A percentile compares a stretch with the other conserved stretches of the same genome.
These are phyloP conservation scores for Asclepias syriaca DNA, from an alignment of 257 asterid species.

Conservation along the genomic window DNA sequence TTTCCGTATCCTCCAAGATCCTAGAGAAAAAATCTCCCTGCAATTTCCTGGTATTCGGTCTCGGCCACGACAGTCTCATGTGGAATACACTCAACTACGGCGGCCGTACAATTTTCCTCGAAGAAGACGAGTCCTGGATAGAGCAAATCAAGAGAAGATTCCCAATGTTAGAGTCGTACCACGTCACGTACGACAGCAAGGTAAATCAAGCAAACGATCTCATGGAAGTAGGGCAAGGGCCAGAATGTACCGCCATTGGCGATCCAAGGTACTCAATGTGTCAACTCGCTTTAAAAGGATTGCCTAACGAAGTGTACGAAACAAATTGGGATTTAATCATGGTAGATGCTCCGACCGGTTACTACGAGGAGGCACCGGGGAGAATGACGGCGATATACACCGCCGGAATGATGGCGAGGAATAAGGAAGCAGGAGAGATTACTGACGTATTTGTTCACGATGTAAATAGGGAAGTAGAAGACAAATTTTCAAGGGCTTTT, in stretches of 20 bases:
- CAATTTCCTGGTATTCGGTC: slow-evolving; percentile 77
- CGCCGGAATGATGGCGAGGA: slow-evolving; percentile 94
- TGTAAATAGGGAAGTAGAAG: slow-evolving; percentile 82
- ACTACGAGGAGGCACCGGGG: slow-evolving; percentile 83
- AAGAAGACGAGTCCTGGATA: slow-evolving; percentile 78
- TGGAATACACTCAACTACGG: slow-evolving; percentile 83
- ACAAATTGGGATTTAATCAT: slow-evolving; percentile 74
- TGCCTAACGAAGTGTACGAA: slow-evolving; percentile 58
- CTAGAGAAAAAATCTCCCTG: slow-evolving; percentile 59
- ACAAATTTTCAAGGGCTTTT: slow-evolving; percentile 57
- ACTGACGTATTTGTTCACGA: slow-evolving; percentile 86
- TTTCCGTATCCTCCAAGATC: slow-evolving; percentile 50
- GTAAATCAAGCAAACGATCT: slow-evolving; percentile 55
- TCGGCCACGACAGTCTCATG: slow-evolving; percentile 91
- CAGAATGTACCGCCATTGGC: slow-evolving; percentile 53
- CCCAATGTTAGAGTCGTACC: slow-evolving; percentile 70
- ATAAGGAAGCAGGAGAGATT: slow-evolving; percentile 37
- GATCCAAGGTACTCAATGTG: slow-evolving; percentile 73
- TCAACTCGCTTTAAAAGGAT: slow-evolving; percentile 60
- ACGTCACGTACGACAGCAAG: slow-evolving; percentile 53
- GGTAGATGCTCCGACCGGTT: slow-evolving; percentile 94
- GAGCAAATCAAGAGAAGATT: slow-evolving; percentile 56
- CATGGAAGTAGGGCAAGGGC: slow-evolving; percentile 60
- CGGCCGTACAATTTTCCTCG: slow-evolving; percentile 71
- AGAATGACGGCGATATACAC: slow-evolving; percentile 85